phyloP scores from a whole-genome alignment of 169 alveolate genomes.

The Cryptosporidium meleagridis region DNA sequence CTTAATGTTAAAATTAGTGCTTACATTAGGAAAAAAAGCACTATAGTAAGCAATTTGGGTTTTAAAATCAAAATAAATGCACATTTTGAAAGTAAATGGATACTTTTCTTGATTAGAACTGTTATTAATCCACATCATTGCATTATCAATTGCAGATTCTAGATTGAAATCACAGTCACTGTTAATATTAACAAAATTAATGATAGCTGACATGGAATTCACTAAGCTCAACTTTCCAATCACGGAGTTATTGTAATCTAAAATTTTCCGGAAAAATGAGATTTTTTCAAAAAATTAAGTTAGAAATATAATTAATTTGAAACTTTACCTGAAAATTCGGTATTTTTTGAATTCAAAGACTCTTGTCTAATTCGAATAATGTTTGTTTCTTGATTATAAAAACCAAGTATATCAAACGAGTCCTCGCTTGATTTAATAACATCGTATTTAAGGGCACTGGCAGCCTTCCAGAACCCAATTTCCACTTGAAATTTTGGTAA shows the following conservation, averaged over 20 bases:
- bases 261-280: neutral
- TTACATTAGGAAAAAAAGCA: slow-evolving; percentile 12
- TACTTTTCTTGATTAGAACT: neutral
- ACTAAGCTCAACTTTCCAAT: slow-evolving; percentile 13
- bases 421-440: slow-evolving; percentile 19
- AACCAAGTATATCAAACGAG: slow-evolving; percentile 26
- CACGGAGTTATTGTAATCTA: slow-evolving; percentile 9
- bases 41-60: slow-evolving; percentile 30
- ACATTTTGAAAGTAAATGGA: slow-evolving; percentile 30
- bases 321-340: slow-evolving; percentile 16
- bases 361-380: slow-evolving; percentile 39
- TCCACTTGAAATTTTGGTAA: slow-evolving; percentile 45
- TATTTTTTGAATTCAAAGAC: slow-evolving; percentile 10
- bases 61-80: slow-evolving; percentile 47
- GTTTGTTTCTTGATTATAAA: slow-evolving; percentile 38
- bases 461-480: slow-evolving; percentile 53
- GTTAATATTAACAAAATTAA: neutral
- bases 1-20: neutral
- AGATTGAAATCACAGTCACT: neutral
- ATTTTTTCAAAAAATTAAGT: neutral
- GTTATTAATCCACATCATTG: neutral
- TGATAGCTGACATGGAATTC: slow-evolving; percentile 4
- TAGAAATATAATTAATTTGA: neutral
- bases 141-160: neutral
- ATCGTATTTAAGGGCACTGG: slow-evolving; percentile 18